Evolutionary conservation across 1,284 basidiomycete species (phyloP).

Genomic region (Abortiporus biennis): DNA sequence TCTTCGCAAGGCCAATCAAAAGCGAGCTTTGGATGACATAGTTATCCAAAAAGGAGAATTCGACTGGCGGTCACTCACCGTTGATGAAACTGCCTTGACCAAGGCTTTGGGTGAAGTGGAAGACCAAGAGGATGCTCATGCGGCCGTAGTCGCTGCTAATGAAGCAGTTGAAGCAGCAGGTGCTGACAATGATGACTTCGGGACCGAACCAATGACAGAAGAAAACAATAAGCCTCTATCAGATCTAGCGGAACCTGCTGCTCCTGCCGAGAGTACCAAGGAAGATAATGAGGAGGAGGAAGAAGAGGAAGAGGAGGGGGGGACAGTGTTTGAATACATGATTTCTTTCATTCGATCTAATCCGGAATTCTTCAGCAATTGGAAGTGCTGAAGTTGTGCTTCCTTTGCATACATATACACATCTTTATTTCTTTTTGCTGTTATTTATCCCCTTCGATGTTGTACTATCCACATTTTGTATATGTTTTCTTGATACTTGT

Average conservation of each 20-base stretch:
- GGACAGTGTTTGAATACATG: conserved; percentile 86
- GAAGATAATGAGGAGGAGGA: conserved; percentile 28
- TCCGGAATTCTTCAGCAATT: conserved; percentile 73
- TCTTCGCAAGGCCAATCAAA: conserved; percentile 94
- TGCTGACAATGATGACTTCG: conserved; percentile 75
- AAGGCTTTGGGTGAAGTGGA: conserved; percentile 80
- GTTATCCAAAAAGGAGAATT: conserved; percentile 96
- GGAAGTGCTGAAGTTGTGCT: too few species aligned
- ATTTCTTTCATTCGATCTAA: conserved; percentile 69
- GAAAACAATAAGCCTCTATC: not conserved
- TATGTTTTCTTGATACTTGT: too few species aligned
- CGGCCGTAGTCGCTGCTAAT: conserved; percentile 72
- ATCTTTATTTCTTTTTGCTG: too few species aligned
- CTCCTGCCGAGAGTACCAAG: conserved; percentile 25
- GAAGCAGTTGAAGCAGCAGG: conserved; percentile 69
- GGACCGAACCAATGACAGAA: conserved; percentile 31
- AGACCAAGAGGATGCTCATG: conserved; percentile 81
- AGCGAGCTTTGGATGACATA: conserved; percentile 84
- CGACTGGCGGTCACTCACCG: conserved; percentile 81
- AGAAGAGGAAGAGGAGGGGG: conserved; percentile 52
- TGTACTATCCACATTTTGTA: too few species aligned
- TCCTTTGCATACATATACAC: too few species aligned
- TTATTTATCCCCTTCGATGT: too few species aligned
- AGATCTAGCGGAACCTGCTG: conserved; percentile 7
- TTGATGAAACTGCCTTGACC: conserved; percentile 56